These are phyloP conservation scores for Salix udensis DNA, from an alignment of 345 rosid species.

Conservation along the genomic window DNA sequence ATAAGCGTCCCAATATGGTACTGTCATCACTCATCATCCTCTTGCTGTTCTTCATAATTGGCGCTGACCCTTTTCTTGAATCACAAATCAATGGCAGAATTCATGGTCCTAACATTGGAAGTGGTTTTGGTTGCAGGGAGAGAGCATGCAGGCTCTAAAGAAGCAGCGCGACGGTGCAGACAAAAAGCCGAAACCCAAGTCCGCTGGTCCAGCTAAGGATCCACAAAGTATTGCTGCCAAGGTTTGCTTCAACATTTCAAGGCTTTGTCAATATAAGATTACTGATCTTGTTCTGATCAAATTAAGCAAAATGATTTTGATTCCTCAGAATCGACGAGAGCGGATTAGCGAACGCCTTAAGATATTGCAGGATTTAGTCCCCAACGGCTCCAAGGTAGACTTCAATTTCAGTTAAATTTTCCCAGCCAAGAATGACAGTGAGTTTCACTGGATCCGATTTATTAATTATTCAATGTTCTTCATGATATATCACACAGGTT, in stretches of 20 bases:
- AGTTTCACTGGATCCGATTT: neutral
- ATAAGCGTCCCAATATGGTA: constrained; percentile 62
- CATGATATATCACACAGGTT: constrained; percentile 39
- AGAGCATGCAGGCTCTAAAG: constrained; percentile 47
- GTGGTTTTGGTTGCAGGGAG: constrained; percentile 33
- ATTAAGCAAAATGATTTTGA: constrained; percentile 21
- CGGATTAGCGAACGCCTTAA: constrained; percentile 87
- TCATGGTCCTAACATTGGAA: neutral
- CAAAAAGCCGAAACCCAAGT: constrained; percentile 49
- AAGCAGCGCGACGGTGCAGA: constrained; percentile 41
- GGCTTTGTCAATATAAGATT: neutral
- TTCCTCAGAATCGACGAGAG: constrained; percentile 72
- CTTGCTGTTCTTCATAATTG: neutral
- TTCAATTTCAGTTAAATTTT: neutral
- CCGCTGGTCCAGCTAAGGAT: constrained; percentile 51
- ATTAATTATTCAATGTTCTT: neutral
- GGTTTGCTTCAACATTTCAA: constrained; percentile 38
- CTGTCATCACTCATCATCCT: neutral
- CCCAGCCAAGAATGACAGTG: neutral
- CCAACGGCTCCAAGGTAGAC: constrained; percentile 79
- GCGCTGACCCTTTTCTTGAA: neutral
- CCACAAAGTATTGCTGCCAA: constrained; percentile 95
- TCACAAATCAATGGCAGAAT: neutral
- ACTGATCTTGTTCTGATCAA: neutral
- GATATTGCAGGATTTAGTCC: constrained; percentile 76